Base-by-base conservation (phyloP, 495 filamentous ascomycete species). In the Patellaria atrata region DNA sequence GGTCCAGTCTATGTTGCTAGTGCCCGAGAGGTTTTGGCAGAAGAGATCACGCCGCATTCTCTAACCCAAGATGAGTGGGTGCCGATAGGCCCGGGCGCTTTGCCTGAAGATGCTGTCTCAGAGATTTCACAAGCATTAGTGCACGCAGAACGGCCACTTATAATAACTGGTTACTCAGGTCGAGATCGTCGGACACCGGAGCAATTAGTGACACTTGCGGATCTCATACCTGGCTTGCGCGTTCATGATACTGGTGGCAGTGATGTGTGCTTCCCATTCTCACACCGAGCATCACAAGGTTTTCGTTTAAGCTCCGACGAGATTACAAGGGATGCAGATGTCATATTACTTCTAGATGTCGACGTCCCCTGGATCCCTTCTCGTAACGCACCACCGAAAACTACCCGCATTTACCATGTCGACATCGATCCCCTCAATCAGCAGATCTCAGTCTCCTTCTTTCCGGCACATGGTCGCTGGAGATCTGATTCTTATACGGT, bases 381-480 rank as follows among this genome's bases (percentile, higher is more conserved):
- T 3, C 60, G 63, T 30, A 73, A 63, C 54, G 64, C 66, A 32
- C 73, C 51, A 43, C 70, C 60, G 12, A 41, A 56, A 4, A 55
- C 59, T 1, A 75, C 75, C 9, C 74, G 72, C 44, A 65, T 92
- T 18, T 78, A 79, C 52, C 84, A 93, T 44, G 67, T 93, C 32
- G 84, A 93, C 48, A 67, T 83, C 25, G 85, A 92, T 47, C 84
- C 84, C 0, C 58, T 91, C 33, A 93, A 93, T 56, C 72, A 82
- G 43, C 73, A 84, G 53, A 93, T 93, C 64, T 82, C 84, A 0
- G 68, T 77, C 4, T 62, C 56, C 29, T 60, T 57, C 41, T 50
- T 60, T 38, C 46, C 52, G 10, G 56, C 59, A 18, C 40, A 54
- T 7, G 51, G 45, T 1, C 48, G 56, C 8, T 62, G 48, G 50